phyloP scores from a whole-genome alignment of 108 stramenopile species.

The Stephanodiscus minutulus region DNA sequence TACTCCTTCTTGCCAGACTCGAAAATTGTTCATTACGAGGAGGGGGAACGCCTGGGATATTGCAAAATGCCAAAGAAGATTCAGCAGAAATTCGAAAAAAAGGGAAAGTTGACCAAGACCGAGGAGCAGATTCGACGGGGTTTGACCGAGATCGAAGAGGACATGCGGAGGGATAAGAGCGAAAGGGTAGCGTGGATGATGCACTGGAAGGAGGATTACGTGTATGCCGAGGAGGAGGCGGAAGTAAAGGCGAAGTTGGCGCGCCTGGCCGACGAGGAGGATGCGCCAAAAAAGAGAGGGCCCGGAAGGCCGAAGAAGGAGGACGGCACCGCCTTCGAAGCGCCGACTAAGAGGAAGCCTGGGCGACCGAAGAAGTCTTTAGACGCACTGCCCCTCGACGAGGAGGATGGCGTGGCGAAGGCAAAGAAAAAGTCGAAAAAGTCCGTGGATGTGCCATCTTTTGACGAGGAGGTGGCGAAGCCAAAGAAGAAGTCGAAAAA shows the following conservation, averaged over 20 bases:
- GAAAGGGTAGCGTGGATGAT: slow-evolving; percentile 50
- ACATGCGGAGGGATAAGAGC: slow-evolving; percentile 32
- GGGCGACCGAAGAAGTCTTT: slow-evolving; percentile 33
- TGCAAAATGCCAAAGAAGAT: slow-evolving; percentile 48
- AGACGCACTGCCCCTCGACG: background rate
- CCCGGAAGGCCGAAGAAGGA: slow-evolving; percentile 40
- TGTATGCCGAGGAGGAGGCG: slow-evolving; percentile 29
- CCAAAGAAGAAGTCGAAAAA: slow-evolving; percentile 18
- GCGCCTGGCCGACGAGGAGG: slow-evolving; percentile 5
- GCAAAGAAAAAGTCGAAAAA: slow-evolving; percentile 16
- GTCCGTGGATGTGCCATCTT: background rate
- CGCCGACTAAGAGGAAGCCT: slow-evolving; percentile 39
- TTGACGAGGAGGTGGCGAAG: slow-evolving; percentile 14
- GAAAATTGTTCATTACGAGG: slow-evolving; percentile 51
- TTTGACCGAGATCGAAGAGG: slow-evolving; percentile 32
- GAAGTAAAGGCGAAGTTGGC: background rate
- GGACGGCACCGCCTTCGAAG: slow-evolving; percentile 9
- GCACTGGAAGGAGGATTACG: slow-evolving; percentile 49
- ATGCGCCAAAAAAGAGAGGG: slow-evolving; percentile 13
- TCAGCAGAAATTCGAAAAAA: slow-evolving; percentile 41
- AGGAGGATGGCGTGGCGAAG: slow-evolving; percentile 18
- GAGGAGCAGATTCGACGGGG: slow-evolving; percentile 50
- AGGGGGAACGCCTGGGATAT: slow-evolving; percentile 38
- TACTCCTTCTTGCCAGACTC: slow-evolving; percentile 47
- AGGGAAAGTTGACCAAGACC: slow-evolving; percentile 46